Evolutionary conservation across 306 rosid species (phyloP).

Genomic region (Trifolium fragiferum): DNA sequence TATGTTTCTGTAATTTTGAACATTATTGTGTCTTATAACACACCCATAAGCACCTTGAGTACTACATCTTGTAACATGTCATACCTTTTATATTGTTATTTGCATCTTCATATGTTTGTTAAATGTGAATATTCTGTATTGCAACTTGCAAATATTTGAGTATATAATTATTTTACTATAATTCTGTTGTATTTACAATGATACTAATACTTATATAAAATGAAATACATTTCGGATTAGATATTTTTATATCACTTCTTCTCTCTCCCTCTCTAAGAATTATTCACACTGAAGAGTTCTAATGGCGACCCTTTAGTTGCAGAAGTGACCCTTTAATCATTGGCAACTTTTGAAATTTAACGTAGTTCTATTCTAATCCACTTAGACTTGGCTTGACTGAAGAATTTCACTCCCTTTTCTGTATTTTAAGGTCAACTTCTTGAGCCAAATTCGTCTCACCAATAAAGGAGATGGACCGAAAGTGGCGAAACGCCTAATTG

Average conservation of each 20-base stretch:
- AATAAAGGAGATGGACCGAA: slow-evolving; percentile 89
- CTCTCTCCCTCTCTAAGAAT: neutral
- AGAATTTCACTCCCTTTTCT: slow-evolving; percentile 31
- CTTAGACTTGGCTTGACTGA: slow-evolving; percentile 23
- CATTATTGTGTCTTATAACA: neutral
- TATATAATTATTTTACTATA: neutral
- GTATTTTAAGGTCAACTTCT: slow-evolving; percentile 75
- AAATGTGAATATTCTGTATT: slow-evolving; percentile 5
- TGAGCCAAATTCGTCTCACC: slow-evolving; percentile 86
- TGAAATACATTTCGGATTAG: neutral
- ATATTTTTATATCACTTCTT: no score
- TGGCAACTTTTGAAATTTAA: neutral
- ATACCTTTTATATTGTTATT: neutral
- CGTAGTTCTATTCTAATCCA: slow-evolving; percentile 13
- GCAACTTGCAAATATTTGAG: neutral
- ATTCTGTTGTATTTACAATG: neutral
- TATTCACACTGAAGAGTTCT: neutral
- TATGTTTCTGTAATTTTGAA: neutral
- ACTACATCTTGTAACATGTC: neutral
- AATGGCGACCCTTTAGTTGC: neutral
- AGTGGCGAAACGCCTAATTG: slow-evolving; percentile 90
- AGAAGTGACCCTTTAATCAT: neutral
- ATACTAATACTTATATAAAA: neutral
- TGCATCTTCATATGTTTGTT: neutral
- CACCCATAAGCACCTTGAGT: neutral